Percentiles rank a stretch among this genome's conserved stretches.
Conservation (phyloP, 176 grass and related monocot species). For the Cenchrus purpureus region DNA sequence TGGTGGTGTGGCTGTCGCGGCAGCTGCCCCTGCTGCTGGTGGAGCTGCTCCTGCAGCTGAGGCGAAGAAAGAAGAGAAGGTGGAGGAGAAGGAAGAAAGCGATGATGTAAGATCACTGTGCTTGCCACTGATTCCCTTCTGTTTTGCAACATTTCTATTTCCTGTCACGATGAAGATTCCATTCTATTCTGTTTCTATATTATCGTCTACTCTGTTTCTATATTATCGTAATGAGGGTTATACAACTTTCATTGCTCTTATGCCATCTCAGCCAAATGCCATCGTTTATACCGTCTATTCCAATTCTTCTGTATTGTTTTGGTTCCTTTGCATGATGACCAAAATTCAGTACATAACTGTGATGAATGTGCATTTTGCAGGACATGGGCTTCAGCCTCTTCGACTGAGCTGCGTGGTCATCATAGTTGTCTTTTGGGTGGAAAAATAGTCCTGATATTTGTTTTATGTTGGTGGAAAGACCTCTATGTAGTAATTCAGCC, state of each 20-base stretch:
- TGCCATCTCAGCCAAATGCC: not conserved
- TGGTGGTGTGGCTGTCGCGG: conserved; percentile 36
- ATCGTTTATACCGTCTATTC: not conserved
- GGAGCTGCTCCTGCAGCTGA: conserved; percentile 52
- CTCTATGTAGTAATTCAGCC: conserved; percentile 35
- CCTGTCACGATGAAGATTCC: not conserved
- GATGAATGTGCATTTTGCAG: not conserved
- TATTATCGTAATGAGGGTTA: not conserved
- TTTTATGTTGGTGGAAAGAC: conserved; percentile 20
- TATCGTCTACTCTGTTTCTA: not conserved
- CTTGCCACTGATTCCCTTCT: not conserved
- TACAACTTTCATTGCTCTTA: not conserved
- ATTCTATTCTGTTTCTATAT: no score
- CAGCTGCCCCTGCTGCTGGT: conserved; percentile 33
- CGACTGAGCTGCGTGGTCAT: not conserved
- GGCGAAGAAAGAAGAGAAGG: conserved; percentile 69
- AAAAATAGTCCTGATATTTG: not conserved
- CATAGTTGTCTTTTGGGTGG: not conserved
- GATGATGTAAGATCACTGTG: conserved; percentile 52
- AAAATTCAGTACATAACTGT: not conserved
- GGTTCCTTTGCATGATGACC: not conserved
- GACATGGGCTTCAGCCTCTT: conserved; percentile 35
- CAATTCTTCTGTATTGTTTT: not conserved
- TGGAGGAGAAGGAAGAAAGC: conserved; percentile 70
- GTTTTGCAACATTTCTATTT: not conserved